phyloP scores from a whole-genome alignment of 139 green algal species.

The Chlorella sp. region DNA sequence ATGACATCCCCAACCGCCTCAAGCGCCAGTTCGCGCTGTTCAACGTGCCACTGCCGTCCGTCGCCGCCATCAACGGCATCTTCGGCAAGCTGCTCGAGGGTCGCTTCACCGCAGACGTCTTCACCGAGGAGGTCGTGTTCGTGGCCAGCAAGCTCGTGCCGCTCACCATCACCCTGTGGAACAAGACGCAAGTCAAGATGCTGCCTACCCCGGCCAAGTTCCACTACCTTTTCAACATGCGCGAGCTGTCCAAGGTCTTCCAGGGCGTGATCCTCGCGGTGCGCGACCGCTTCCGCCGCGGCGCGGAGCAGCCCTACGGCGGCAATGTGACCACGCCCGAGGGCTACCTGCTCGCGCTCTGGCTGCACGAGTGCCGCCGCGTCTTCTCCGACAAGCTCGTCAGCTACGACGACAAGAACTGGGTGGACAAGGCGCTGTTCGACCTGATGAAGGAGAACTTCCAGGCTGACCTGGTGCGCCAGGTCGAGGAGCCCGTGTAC shows the following conservation, averaged over 20 bases:
- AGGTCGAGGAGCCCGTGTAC: slow-evolving; percentile 77
- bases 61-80: slow-evolving; percentile 83
- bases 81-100: slow-evolving; percentile 82
- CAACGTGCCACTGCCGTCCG: slow-evolving; percentile 78
- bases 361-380: slow-evolving; percentile 87
- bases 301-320: slow-evolving; percentile 34
- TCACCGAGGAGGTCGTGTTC: slow-evolving; percentile 53
- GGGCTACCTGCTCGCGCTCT: slow-evolving; percentile 85
- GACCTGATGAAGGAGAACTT: slow-evolving; percentile 67
- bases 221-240: slow-evolving; percentile 97
- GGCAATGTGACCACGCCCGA: slow-evolving; percentile 64
- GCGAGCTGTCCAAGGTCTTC: slow-evolving; percentile 89
- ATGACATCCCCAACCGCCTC: slow-evolving; percentile 92
- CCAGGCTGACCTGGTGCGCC: slow-evolving; percentile 45
- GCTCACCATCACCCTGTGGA: slow-evolving; percentile 80
- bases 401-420: slow-evolving; percentile 78
- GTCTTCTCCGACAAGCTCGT: slow-evolving; percentile 92
- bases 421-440: slow-evolving; percentile 60
- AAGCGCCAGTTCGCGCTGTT: slow-evolving; percentile 93
- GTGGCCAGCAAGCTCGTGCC: slow-evolving; percentile 71
- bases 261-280: slow-evolving; percentile 82
- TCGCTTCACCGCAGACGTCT: slow-evolving; percentile 48
- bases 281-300: slow-evolving; percentile 45
- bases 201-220: slow-evolving; percentile 92
- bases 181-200: slow-evolving; percentile 69